These are phyloP conservation scores for Lolium rigidum DNA, from an alignment of 176 grass and related monocot genomes.

Conservation along the genomic window DNA sequence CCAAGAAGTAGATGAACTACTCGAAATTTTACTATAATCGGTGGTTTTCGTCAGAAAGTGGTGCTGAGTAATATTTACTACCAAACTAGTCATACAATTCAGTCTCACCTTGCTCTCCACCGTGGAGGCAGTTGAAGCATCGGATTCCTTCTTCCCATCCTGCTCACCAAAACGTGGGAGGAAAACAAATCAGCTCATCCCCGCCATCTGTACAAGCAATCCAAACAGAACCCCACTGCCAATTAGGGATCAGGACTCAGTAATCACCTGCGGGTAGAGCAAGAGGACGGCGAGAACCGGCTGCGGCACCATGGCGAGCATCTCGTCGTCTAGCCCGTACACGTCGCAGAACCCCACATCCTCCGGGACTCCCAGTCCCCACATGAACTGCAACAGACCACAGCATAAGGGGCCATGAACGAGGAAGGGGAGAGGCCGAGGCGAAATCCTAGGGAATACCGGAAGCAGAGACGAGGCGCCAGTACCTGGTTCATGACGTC, in stretches of 20 bases:
- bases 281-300: constrained; percentile 82
- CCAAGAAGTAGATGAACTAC: background rate
- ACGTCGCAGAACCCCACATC: constrained; percentile 82
- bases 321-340: constrained; percentile 83
- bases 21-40: background rate
- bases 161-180: background rate
- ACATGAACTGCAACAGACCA: constrained; percentile 62
- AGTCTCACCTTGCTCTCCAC: constrained; percentile 34
- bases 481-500: constrained; percentile 95
- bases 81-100: background rate
- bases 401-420: background rate
- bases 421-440: background rate
- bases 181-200: background rate
- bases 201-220: background rate
- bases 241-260: background rate
- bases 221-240: background rate
- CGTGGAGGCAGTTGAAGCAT: constrained; percentile 14
- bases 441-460: background rate
- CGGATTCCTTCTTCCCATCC: constrained; percentile 47
- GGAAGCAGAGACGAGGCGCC: background rate
- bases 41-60: background rate
- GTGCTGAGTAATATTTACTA: background rate
- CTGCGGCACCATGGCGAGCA: constrained; percentile 86
- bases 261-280: constrained; percentile 70
- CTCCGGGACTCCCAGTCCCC: constrained; percentile 73